Evolutionary conservation across 176 grass and related monocot genomes (phyloP).

Genomic region (Rhipidocladum racemiflorum): DNA sequence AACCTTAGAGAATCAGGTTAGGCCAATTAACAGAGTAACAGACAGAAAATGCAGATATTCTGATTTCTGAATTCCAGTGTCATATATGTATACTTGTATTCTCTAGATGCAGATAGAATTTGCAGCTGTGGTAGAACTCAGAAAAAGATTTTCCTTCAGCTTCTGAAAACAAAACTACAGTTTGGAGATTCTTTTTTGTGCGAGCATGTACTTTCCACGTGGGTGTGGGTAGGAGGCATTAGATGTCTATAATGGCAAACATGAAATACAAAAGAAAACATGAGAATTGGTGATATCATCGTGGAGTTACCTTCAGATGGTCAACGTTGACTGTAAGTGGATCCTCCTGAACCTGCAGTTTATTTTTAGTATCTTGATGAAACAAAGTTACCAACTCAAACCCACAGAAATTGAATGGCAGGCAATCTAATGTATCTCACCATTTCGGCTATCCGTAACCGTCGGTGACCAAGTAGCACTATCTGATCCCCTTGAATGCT

Average conservation of each 20-base stretch:
- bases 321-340: constrained; percentile 95
- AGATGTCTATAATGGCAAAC: neutral
- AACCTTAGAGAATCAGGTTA: neutral
- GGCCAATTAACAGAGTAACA: too few relatives aligned
- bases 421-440: constrained; percentile 44
- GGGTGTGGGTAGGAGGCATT: neutral
- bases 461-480: constrained; percentile 77
- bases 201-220: neutral
- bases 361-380: constrained; percentile 32
- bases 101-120: constrained; percentile 2
- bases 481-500: constrained; percentile 93
- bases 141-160: neutral
- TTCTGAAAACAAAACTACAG: neutral
- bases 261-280: constrained; percentile 13
- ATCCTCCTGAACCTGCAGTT: constrained; percentile 85
- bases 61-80: neutral
- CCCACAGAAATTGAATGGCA: constrained; percentile 14
- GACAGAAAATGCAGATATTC: too few relatives aligned
- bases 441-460: constrained; percentile 83
- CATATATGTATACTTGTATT: neutral
- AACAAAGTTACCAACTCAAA: constrained; percentile 25
- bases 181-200: neutral
- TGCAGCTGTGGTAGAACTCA: neutral
- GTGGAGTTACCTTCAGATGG: constrained; percentile 80
- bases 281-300: constrained; percentile 2